A percentile compares a stretch with the other conserved stretches of the same genome.
Evolutionary conservation across 2,329 filamentous ascomycete genomes (phyloP).

Genomic region (Sporothrix brunneoviolacea): DNA sequence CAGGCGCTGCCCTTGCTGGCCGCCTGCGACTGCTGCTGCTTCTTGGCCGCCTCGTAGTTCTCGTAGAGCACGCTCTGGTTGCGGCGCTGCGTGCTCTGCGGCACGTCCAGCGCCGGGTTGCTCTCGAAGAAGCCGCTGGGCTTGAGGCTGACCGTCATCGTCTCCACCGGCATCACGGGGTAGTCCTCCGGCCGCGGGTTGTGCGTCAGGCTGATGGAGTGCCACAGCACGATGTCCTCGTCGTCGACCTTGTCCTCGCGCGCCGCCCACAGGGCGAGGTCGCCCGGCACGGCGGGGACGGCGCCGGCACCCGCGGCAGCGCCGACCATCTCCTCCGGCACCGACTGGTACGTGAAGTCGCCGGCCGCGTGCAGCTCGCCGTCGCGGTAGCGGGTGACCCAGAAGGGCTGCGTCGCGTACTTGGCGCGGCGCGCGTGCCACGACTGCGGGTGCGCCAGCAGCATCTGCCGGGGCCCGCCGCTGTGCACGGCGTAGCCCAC

Average conservation of each 20-base stretch:
- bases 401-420: slow-evolving; percentile 37
- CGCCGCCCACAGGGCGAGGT: slow-evolving; percentile 24
- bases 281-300: not conserved
- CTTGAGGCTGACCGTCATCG: slow-evolving; percentile 31
- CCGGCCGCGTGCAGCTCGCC: slow-evolving; percentile 37
- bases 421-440: slow-evolving; percentile 35
- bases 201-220: slow-evolving; percentile 55
- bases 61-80: slow-evolving; percentile 28
- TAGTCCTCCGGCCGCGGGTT: slow-evolving; percentile 61
- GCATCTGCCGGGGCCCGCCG: slow-evolving; percentile 35
- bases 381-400: slow-evolving; percentile 39
- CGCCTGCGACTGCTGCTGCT: not conserved
- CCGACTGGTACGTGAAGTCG: slow-evolving; percentile 40
- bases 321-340: slow-evolving; percentile 27
- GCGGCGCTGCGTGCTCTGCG: slow-evolving; percentile 30
- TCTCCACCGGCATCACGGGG: slow-evolving; percentile 60
- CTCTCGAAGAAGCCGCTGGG: slow-evolving; percentile 47
- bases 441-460: slow-evolving; percentile 34
- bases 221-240: slow-evolving; percentile 41
- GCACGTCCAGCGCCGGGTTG: slow-evolving; percentile 45
- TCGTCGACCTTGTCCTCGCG: slow-evolving; percentile 23
- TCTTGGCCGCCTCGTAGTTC: slow-evolving; percentile 1
- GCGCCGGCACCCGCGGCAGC: slow-evolving; percentile 21
- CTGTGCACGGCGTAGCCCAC: slow-evolving; percentile 40
- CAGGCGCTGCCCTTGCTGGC: slow-evolving; percentile 1